Evolutionary conservation across 352 stramenopile genomes (phyloP), one percentile per base, ranked within the genome.

Genomic region (Phytopythium helicoides): DNA sequence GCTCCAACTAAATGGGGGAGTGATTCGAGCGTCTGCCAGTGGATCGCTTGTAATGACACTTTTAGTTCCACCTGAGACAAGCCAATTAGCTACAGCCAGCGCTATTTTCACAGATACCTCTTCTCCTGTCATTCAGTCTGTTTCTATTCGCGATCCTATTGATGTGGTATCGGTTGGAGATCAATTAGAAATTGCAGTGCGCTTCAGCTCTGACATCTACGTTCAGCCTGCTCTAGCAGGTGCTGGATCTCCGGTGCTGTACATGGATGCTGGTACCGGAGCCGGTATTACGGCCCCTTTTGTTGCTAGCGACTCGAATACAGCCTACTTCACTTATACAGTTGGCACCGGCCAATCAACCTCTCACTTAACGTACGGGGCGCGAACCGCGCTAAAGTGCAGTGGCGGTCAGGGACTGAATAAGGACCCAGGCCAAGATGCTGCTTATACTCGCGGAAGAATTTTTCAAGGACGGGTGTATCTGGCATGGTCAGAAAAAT

Each of bases 161-260:
- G 63, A 66, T 26, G 40, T 72, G 19, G 71, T 87, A 47, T 82
- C 76, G 0, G 64, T 79, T 26, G 82, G 80, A 3, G 79, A 90
- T 44, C 60, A 52, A 1, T 51, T 92, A 25, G 36, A 69, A 0
- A 16, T 87, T 0, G 60, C 28, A 3, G 66, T 85, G 3, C 62
- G 28, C 15, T 81, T 92, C 37, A 72, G 69, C 26, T 57, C 41
- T 0, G 48, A 68, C 0, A 56, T 92, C 4, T 47, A 59, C 1
- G 61, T 83, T n/a, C 45, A 61, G 3, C 12, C 44, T 0, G 10
- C 31, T 14, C 26, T 47, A 1, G 15, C 26, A 9, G 68, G 57
- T 1, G 35, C 26, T n/a, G 79, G 76, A 23, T 38, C 37, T 1
- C 79, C 76, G 8, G 44, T 39, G 16, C 44, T 92, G 26, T 39